Evolutionary conservation across 257 asterid species (phyloP), one percentile per base, ranked within the genome.

Genomic region (Solanum piurae): DNA sequence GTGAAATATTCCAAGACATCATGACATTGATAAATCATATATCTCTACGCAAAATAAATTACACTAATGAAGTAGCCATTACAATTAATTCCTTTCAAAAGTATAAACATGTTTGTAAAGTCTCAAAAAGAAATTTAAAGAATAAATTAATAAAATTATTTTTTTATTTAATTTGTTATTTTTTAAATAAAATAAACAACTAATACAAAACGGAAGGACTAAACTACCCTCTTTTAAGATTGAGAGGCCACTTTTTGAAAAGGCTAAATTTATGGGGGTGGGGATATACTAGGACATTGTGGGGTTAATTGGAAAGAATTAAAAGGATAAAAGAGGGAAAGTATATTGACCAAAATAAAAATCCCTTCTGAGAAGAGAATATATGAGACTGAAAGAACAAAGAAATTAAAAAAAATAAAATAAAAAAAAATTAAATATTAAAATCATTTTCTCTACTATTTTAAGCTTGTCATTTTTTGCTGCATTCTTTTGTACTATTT

Each of bases 351-450:
- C 62, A 18, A 52, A 52, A 52, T 12, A 6, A 68, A 29, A 69
- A 68, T 91, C 92, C 92, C 91, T 92, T 92, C 89, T 90, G 93
- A 89, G 92, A 90, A 89, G 42, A 86, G 92, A 90, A 92, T 88
- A 90, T 89, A 91, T 89, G 87, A 89, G 88, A 84, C 75, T 79
- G 91, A 91, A 87, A 84, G 86, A 88, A 87, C 7, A 64, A 64
- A 64, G 7, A 64, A 64, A 27, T n/a, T 4, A 25, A 46, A 12
- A 46, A 46, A 44, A 12, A 1, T 2, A 12, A 44, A 13, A 14
- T 1, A 5, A 5, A 49, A 49, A 13, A 5, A 2, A 49, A 5
- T 44, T 11, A 14, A 64, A 64, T 64, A 25, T 64, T 64, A 5
- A 64, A 64, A n/a, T 64, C 18, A 25, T 64, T 64, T 64, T 64